A percentile compares a stretch with the other conserved stretches of the same genome.
phyloP scores from a whole-genome alignment of 192 early-diverging fungal genomes.

The Phycomyces nitens region DNA sequence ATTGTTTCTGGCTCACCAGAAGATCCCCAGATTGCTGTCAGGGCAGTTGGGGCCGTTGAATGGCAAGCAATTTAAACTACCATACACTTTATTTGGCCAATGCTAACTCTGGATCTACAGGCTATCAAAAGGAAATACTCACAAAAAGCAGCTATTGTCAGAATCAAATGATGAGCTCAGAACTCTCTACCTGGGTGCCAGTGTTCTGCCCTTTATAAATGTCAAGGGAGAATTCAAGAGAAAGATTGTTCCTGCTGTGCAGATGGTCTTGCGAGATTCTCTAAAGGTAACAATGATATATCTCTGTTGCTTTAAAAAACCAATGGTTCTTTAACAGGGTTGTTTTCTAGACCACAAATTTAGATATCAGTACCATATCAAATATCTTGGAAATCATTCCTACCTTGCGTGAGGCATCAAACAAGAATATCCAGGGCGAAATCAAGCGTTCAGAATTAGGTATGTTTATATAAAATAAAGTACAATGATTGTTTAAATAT shows the following conservation, averaged over 20 bases:
- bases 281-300: constrained; percentile 50
- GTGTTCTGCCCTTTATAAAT: constrained; percentile 51
- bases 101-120: constrained; percentile 2
- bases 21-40: constrained; percentile 35
- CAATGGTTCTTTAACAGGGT: no score
- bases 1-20: constrained; percentile 22
- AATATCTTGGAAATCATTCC: constrained; percentile 34
- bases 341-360: not conserved
- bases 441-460: constrained; percentile 32
- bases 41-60: constrained; percentile 38
- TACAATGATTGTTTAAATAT: no score
- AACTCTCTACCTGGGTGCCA: constrained; percentile 53
- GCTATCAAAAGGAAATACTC: not conserved
- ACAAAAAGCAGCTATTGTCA: not conserved
- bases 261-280: constrained; percentile 55
- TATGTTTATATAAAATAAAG: no score
- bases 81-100: no score
- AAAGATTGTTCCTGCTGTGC: constrained; percentile 39
- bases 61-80: constrained; percentile 42
- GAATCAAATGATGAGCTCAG: constrained; percentile 25
- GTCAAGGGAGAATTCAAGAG: constrained; percentile 43
- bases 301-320: no score
- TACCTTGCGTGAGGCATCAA: constrained; percentile 5
- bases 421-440: constrained; percentile 7
- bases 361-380: constrained; percentile 29